phyloP scores from a whole-genome alignment of 331 rosid genomes.

The Malus hybrid region DNA sequence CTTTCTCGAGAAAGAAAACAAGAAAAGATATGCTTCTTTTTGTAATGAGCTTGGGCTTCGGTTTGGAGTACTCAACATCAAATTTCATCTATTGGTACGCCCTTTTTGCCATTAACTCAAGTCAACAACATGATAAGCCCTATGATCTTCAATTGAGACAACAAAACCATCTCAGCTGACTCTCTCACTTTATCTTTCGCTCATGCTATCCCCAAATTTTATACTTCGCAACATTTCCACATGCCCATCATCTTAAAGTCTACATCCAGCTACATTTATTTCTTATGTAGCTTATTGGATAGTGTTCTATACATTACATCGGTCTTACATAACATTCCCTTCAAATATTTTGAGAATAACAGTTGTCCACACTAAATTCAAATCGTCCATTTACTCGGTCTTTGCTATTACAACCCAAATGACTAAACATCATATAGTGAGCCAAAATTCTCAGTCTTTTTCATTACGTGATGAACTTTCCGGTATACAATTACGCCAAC shows the following conservation, averaged over 20 bases:
- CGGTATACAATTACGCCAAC: not conserved
- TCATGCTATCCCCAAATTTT: not conserved
- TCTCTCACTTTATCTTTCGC: not conserved
- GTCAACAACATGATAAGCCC: not conserved
- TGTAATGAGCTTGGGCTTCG: not conserved
- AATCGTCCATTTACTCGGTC: not conserved
- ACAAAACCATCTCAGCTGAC: not conserved
- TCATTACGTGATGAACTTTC: not conserved
- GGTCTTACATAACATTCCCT: not conserved
- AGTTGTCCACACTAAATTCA: not conserved
- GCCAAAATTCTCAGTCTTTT: not conserved
- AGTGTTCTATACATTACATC: not conserved
- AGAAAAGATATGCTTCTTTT: not conserved
- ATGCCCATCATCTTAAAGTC: not conserved
- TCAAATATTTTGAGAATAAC: not conserved
- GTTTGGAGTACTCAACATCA: not conserved
- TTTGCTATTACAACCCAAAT: not conserved
- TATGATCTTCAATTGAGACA: not conserved
- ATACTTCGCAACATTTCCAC: not conserved
- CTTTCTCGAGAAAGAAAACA: not conserved
- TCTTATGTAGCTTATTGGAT: not conserved
- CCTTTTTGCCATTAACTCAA: not conserved
- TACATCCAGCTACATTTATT: not conserved
- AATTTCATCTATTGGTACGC: not conserved
- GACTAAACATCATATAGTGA: not conserved